phyloP scores from a whole-genome alignment of 1,284 basidiomycete species.

The Paramarasmius palmivorus region DNA sequence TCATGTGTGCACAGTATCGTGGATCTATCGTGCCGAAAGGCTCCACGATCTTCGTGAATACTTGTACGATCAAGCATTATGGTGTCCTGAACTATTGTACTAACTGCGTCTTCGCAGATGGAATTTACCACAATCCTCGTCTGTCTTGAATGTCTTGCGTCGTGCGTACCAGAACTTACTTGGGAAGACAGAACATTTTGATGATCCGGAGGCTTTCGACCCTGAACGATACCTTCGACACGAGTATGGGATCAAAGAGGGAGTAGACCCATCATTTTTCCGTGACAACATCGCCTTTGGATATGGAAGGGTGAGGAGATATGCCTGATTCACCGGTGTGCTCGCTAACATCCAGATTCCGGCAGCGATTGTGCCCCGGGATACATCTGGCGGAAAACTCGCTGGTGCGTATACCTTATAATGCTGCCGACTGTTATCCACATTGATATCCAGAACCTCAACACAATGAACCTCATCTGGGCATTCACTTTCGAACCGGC shows the following conservation, averaged over 20 bases:
- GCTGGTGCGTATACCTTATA: no score
- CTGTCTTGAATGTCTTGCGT: not conserved
- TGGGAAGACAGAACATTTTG: conserved; percentile 15
- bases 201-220: conserved; percentile 18
- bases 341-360: not conserved
- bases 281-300: conserved; percentile 16
- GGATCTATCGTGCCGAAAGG: conserved; percentile 19
- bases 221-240: conserved; percentile 17
- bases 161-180: not conserved
- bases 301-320: conserved; percentile 18
- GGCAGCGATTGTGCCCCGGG: conserved; percentile 28
- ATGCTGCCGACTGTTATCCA: no score
- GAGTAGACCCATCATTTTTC: conserved; percentile 12
- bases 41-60: conserved; percentile 18
- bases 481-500: conserved; percentile 22
- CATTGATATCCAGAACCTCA: conserved; percentile 8
- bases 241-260: conserved; percentile 16
- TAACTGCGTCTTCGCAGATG: conserved; percentile 9
- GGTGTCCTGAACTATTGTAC: not conserved
- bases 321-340: not conserved
- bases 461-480: conserved; percentile 27
- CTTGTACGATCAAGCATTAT: conserved; percentile 11
- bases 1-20: no score
- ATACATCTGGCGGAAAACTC: conserved; percentile 30
- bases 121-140: conserved; percentile 20